Evolutionary conservation across 202 grass and related monocot species (phyloP), one percentile per base, ranked within the genome.

Genomic region (Hordeum pubiflorum): DNA sequence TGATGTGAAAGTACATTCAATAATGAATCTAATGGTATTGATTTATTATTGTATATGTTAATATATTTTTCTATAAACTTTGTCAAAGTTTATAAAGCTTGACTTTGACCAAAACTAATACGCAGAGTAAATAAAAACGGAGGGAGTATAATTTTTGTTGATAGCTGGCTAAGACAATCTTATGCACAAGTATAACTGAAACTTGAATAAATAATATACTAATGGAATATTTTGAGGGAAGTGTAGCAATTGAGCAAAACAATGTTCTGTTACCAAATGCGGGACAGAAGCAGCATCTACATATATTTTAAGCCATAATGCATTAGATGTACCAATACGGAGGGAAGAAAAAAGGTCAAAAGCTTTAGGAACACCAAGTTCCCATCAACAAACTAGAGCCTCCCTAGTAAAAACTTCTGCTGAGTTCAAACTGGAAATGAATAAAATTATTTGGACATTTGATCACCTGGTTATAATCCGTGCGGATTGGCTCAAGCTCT

Each of bases 401-500:
- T 7, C 10, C 20, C 37, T 14, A 20, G 37, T 41, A 43, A 5
- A 5, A 69, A 13, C 37, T 69, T 66, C 5, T 58, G 48, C 3
- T 26, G 44, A 54, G 67, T 66, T 85, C 12, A 27, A 64, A 72
- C 7, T 39, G 69, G 10, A 78, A 60, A 69, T 29, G 34, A 20
- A 81, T 38, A 40, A 17, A 79, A 20, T 62, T 61, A 58, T 63
- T 4, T 18, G 1, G 21, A 81, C 26, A 89, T 36, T 38, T 68
- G 41, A 29, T 63, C 77, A 97, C 92, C 92, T 94, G 92, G 66
- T 32, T 97, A 74, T 97, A 97, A 63, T 97, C 67, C 0, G 88
- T 58, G 18, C 92, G 92, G 44, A 97, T 97, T 32, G 95, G 95
- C 79, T 97, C 95, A 75, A 97, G 88, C 62, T 97, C 95, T 74